phyloP scores from a whole-genome alignment of 1,284 basidiomycete genomes.

The Ganoderma lingzhi region DNA sequence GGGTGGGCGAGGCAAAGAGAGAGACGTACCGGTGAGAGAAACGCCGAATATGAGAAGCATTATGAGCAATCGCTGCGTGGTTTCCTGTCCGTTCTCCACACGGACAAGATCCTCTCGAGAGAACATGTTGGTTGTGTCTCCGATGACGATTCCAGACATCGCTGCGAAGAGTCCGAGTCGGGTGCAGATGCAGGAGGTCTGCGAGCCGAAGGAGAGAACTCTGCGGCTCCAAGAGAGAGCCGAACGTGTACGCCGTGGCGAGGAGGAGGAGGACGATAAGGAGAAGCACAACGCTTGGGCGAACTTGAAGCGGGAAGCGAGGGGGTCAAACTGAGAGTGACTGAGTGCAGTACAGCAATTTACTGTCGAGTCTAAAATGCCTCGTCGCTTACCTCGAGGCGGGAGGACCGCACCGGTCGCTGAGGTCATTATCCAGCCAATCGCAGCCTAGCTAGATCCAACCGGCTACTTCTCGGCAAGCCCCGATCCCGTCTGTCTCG shows the following conservation, averaged over 20 bases:
- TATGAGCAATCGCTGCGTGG: slow-evolving; percentile 32
- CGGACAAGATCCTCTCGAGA: background rate
- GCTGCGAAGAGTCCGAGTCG: background rate
- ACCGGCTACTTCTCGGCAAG: background rate
- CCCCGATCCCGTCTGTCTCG: background rate
- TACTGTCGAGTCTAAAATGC: background rate
- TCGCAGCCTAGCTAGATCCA: background rate
- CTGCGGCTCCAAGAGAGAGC: background rate
- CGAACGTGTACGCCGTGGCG: background rate
- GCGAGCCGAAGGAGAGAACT: background rate
- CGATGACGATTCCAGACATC: slow-evolving; percentile 4
- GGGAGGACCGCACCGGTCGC: slow-evolving; percentile 9
- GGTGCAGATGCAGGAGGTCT: background rate
- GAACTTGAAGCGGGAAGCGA: background rate
- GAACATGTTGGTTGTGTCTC: slow-evolving; percentile 15
- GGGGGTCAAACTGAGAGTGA: background rate
- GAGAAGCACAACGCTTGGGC: background rate
- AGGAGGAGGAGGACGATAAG: background rate
- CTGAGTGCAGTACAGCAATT: background rate
- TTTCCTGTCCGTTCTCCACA: slow-evolving; percentile 17
- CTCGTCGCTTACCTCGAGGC: background rate
- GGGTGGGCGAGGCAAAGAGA: background rate
- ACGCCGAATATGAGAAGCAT: slow-evolving; percentile 46
- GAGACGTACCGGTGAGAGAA: slow-evolving; percentile 46
- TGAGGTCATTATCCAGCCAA: slow-evolving; percentile 3